These are phyloP conservation scores for Amaranthus hypochondriacus DNA, from an alignment of 148 eudicot species.

Conservation along the genomic window DNA sequence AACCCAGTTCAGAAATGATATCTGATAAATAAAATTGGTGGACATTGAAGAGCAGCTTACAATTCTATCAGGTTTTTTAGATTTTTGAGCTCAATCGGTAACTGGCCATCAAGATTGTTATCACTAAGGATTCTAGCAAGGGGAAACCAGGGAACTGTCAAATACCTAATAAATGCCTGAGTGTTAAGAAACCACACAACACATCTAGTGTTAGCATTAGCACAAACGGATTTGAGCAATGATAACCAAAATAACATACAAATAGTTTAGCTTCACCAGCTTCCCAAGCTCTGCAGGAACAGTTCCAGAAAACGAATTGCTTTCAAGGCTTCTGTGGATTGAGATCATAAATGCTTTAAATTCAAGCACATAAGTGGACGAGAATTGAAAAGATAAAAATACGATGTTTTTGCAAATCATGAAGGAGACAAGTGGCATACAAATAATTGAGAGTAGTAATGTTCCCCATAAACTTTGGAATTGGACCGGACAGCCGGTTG, in stretches of 20 bases:
- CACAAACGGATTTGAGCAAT: neutral
- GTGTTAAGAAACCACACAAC: neutral
- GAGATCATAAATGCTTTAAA: neutral
- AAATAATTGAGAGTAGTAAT: constrained; percentile 27
- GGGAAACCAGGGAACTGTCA: neutral
- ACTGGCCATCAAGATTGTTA: constrained; percentile 47
- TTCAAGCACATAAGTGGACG: neutral
- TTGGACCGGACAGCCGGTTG: constrained; percentile 32
- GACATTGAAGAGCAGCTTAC: constrained; percentile 32
- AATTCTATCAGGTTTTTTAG: constrained; percentile 41
- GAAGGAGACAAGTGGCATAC: constrained; percentile 14
- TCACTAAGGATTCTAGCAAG: constrained; percentile 40
- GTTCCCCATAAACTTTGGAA: constrained; percentile 31
- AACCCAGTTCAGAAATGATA: neutral
- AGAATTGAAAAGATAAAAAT: neutral
- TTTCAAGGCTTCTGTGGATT: constrained; percentile 32
- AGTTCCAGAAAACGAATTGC: constrained; percentile 36
- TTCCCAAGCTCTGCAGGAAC: constrained; percentile 42
- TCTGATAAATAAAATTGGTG: neutral
- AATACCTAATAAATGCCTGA: neutral
- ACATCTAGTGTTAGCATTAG: neutral
- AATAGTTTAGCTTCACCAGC: constrained; percentile 19
- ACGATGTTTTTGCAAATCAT: neutral
- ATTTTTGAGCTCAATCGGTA: constrained; percentile 41
- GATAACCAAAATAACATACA: constrained; percentile 23